Evolutionary conservation across 1,284 basidiomycete species (phyloP), one percentile per base, ranked within the genome.

Genomic region (Malassezia psittaci): DNA sequence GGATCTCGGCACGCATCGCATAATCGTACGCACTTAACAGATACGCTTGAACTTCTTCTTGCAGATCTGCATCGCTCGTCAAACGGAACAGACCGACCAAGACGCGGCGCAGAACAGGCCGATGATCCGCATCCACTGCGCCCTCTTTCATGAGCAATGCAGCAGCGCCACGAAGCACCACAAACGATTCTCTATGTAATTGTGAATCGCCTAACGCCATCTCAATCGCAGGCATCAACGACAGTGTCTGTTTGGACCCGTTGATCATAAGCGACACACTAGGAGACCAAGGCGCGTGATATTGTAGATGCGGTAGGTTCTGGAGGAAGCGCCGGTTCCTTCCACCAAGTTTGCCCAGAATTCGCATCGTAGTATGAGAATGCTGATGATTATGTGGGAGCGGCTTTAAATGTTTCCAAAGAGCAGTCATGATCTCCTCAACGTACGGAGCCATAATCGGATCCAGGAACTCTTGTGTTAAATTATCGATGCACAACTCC

Each of bases 401-500:
- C 0, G 94, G 94, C 71, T 87, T 89, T 41, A 99, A 79, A 36
- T 74, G 71, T 54, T 63, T 62, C 71, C 69, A 72, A 24, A 74
- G 80, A 0, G 91, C 93, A 60, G 87, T 86, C 88, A 94, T 96
- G 58, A 99, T 81, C 63, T 98, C 91, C 43, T 90, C 62, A 21
- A 65, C 62, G 54, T 73, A 72, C 11, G 89, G 90, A 60, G 85
- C 88, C 71, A 99, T 83, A 2, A 91, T 94, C 0, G 94, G 96
- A 69, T 98, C 94, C 29, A 99, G 81, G 79, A 98, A 99, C 75
- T 98, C 94, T 16, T 91, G 90, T 0, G 91, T 96, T 21, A 99
- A 81, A 71, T 98, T 99, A 79, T 99, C 96, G 73, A 99, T 96
- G 77, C 93, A 98, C n/a, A 99, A 81, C 76, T 99, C 96, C 57